Percentiles rank a stretch among this genome's conserved stretches.
phyloP scores from a whole-genome alignment of 2,329 filamentous ascomycete genomes.

The Parafenestella ontariensis region DNA sequence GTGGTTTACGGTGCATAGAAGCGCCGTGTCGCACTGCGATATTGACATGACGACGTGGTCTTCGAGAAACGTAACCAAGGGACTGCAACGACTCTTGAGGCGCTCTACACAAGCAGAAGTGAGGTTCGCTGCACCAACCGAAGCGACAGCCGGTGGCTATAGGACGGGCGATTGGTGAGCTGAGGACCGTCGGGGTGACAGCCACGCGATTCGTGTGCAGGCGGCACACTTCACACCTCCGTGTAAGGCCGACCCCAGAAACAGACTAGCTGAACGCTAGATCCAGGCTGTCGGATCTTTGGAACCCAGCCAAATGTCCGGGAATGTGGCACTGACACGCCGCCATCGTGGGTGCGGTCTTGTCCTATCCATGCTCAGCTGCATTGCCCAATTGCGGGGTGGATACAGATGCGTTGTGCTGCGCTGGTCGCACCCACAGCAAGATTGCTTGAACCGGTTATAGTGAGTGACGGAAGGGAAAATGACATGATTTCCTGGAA shows the following conservation, averaged over 20 bases:
- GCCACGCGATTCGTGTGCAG: slow-evolving; percentile 42
- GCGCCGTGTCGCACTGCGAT: slow-evolving; percentile 5
- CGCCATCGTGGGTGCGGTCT: slow-evolving; percentile 39
- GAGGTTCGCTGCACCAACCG: slow-evolving; percentile 9
- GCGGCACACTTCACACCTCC: slow-evolving; percentile 14
- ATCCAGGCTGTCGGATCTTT: slow-evolving; percentile 40
- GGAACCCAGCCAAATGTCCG: slow-evolving; percentile 40
- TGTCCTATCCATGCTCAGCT: slow-evolving; percentile 30
- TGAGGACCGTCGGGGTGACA: slow-evolving; percentile 15
- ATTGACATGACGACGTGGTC: background rate
- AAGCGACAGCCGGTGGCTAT: slow-evolving; percentile 34
- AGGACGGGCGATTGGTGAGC: slow-evolving; percentile 28
- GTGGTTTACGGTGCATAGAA: slow-evolving; percentile 22
- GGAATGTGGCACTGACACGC: slow-evolving; percentile 45
- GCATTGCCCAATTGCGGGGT: slow-evolving; percentile 30
- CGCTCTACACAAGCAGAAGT: slow-evolving; percentile 5
- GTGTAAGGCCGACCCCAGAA: slow-evolving; percentile 30
- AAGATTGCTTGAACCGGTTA: background rate
- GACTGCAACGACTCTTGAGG: background rate
- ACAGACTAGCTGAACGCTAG: slow-evolving; percentile 31
- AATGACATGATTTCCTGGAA: background rate
- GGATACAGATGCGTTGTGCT: slow-evolving; percentile 2
- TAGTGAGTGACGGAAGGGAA: background rate
- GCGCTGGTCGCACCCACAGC: background rate
- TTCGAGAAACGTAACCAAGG: background rate